A percentile compares a stretch with the other conserved stretches of the same genome.
These are phyloP conservation scores for Erodium chrysanthum DNA, from an alignment of 441 rosid genomes.

Conservation along the genomic window DNA sequence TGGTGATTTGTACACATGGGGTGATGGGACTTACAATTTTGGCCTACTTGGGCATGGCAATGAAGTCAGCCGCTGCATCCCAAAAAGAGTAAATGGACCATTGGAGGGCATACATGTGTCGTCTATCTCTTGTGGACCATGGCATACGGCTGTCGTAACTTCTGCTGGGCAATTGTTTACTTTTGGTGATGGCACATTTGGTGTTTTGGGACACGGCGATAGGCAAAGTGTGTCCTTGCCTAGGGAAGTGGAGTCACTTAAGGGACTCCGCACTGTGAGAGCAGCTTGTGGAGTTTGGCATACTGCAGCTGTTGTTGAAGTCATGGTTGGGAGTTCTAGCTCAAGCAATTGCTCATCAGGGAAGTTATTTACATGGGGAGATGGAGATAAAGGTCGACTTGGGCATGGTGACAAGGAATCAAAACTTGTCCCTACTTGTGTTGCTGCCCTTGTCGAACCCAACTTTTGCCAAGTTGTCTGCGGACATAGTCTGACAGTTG, in stretches of 20 bases:
- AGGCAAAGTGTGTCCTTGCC: slow-evolving; percentile 60
- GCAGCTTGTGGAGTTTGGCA: slow-evolving; percentile 99
- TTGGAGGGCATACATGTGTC: slow-evolving; percentile 92
- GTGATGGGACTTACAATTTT: slow-evolving; percentile 70
- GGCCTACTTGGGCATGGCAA: slow-evolving; percentile 96
- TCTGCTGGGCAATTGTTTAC: slow-evolving; percentile 91
- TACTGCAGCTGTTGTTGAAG: slow-evolving; percentile 93
- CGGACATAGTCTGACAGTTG: slow-evolving; percentile 83
- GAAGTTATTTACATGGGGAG: slow-evolving; percentile 95
- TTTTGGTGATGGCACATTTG: slow-evolving; percentile 96
- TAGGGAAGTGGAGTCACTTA: slow-evolving; percentile 88
- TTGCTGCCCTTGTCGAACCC: slow-evolving; percentile 92
- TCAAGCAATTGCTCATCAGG: slow-evolving; percentile 85
- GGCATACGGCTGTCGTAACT: slow-evolving; percentile 91
- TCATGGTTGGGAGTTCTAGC: slow-evolving; percentile 83
- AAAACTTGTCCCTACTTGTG: slow-evolving; percentile 84
- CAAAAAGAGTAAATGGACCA: slow-evolving; percentile 79
- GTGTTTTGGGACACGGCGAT: slow-evolving; percentile 90
- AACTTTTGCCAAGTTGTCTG: slow-evolving; percentile 89
- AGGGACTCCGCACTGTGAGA: slow-evolving; percentile 81
- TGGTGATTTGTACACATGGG: slow-evolving; percentile 95
- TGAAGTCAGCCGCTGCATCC: slow-evolving; percentile 87
- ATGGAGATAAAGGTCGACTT: slow-evolving; percentile 88
- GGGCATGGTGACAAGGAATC: slow-evolving; percentile 92
- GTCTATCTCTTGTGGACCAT: slow-evolving; percentile 87